Evolutionary conservation across 176 grass and related monocot species (phyloP).

Genomic region (Oryza meyeriana): DNA sequence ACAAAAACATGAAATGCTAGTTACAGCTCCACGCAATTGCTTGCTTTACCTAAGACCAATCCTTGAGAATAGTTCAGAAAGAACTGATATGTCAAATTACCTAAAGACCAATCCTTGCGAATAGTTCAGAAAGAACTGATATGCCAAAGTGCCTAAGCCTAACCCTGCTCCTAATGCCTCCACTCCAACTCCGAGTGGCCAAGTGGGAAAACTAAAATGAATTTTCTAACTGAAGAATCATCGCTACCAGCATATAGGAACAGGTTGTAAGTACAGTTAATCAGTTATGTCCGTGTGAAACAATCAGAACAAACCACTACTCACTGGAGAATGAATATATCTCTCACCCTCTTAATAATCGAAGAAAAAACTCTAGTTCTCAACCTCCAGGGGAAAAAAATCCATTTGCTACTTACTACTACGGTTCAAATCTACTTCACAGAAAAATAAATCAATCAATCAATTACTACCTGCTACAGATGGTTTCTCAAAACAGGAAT

Average conservation of each 20-base stretch:
- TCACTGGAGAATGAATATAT: too few relatives aligned
- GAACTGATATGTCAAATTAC: background rate
- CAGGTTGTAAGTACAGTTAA: too few relatives aligned
- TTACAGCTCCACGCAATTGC: background rate
- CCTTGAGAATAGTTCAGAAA: background rate
- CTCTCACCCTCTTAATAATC: too few relatives aligned
- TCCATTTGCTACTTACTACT: background rate
- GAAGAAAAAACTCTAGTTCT: too few relatives aligned
- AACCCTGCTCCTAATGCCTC: background rate
- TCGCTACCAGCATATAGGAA: too few relatives aligned
- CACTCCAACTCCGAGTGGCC: background rate
- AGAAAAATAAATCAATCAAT: background rate
- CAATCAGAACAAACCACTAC: background rate
- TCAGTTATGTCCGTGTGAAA: background rate
- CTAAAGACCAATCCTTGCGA: background rate
- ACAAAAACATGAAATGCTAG: constrained; percentile 13
- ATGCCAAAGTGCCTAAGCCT: background rate
- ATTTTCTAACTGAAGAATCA: background rate
- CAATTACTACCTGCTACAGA: background rate
- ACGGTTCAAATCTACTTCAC: background rate
- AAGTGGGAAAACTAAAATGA: too few relatives aligned
- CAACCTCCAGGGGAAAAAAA: background rate
- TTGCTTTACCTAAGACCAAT: background rate
- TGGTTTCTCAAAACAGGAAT: background rate
- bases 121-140: background rate